Base-by-base conservation (phyloP, 129 eudicot genomes). In the Tagetes patula region DNA sequence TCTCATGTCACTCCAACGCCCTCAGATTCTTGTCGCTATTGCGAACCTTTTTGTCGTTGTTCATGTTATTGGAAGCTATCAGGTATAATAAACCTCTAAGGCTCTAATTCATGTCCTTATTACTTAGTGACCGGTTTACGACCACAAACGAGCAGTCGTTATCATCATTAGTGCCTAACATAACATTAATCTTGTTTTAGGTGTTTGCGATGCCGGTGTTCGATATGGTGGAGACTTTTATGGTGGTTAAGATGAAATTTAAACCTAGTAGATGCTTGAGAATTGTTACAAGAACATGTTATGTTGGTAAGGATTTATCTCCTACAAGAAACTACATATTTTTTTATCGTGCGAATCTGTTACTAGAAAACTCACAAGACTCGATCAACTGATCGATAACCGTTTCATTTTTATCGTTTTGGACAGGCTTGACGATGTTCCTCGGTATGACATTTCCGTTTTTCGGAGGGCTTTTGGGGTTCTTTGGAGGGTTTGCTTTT, bases 401-500 rank as follows among this genome's bases (percentile, higher is more conserved):
- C 7, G 31, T 61, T 56, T 62, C 8, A 8, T 56, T 67, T 40
- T 54, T 7, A 37, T 45, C 5, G 5, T 54, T n/a, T 36, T 65
- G 71, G 63, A 75, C 87, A 87, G 89, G 41, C 6, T 32, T 83
- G 50, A 88, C 95, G 1, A 80, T 79, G 81, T 83, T 85, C 47
- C 33, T 88, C 20, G 95, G 55, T 30, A 79, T 88, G 5, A 59
- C 87, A 3, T 69, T 88, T 75, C 95, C 88, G n/a, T 85, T 85
- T 80, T 88, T 85, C 54, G 88, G 90, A 40, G 88, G 87, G 43
- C 83, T 88, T 32, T 70, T 85, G 33, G 77, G 83, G 14, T 88
- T 88, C 64, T 82, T 88, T 53, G 94, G 94, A 43, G 94, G 94
- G 10, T 75, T 88, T 69, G 85, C 87, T 39, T 88, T 88, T 75